These are phyloP conservation scores for Saccharum officinarum DNA, from an alignment of 176 grass and related monocot species.

Conservation along the genomic window DNA sequence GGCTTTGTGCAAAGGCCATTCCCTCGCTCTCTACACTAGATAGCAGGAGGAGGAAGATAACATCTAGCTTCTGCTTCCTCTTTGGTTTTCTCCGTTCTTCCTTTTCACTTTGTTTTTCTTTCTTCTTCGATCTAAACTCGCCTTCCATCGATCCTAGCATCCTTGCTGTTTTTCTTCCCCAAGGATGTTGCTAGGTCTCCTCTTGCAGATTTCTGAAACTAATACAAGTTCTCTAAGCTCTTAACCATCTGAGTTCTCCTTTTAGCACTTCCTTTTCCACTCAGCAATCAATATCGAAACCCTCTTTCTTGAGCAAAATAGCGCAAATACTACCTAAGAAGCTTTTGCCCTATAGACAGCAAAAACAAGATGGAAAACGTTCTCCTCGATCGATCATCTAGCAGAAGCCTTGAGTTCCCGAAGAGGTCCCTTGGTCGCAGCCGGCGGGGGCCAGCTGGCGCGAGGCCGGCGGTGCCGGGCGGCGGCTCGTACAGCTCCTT, in stretches of 20 bases:
- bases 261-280: neutral
- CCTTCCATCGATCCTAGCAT: constrained; percentile 44
- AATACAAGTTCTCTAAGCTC: constrained; percentile 30
- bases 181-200: constrained; percentile 42
- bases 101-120: neutral
- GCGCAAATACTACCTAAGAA: neutral
- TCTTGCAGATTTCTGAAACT: constrained; percentile 34
- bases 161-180: constrained; percentile 50
- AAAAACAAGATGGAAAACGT: constrained; percentile 51
- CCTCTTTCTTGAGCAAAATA: neutral
- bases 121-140: constrained; percentile 15
- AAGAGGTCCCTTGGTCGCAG: constrained; percentile 20
- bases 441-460: neutral
- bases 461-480: constrained; percentile 2
- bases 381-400: constrained; percentile 41
- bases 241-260: neutral
- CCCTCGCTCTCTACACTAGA: neutral
- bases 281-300: neutral
- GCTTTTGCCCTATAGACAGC: neutral
- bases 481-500: constrained; percentile 6
- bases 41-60: constrained; percentile 29
- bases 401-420: constrained; percentile 36
- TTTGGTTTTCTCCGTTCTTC: neutral
- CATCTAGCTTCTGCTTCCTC: constrained; percentile 35
- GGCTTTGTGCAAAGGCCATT: constrained; percentile 41